Base-by-base conservation (phyloP, 257 asterid genomes). In the Osmanthus fragrans region DNA sequence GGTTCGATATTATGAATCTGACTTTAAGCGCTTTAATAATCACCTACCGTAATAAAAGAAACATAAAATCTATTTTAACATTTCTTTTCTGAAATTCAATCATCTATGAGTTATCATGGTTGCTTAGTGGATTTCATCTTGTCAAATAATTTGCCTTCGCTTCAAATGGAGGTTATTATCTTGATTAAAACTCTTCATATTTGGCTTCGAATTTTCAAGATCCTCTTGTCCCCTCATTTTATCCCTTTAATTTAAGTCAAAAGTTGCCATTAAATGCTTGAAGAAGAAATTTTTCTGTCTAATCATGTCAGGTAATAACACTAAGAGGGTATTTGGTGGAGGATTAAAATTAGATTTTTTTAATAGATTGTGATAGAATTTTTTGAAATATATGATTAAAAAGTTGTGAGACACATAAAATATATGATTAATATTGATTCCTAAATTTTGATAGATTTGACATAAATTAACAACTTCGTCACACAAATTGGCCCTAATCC, bases 61-160 rank as follows among this genome's bases (percentile, higher is more conserved):
- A 39, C 45, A 1, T 10, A 2, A 9, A 39, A 39, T 8, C 42
- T 37, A 37, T 37, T 42, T 42, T 1, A 42, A 12, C 51, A 42
- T 42, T 42, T 42, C 54, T 45, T 12, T 60, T 8, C 3, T 60
- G 68, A 60, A 11, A 60, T 69, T 74, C 79, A 70, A 72, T 79
- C 78, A 67, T 49, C 56, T 15, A 70, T 32, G 65, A 72, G 75
- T 79, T 39, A 81, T 86, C 77, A 83, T 86, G 80, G 71, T 70
- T 67, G 81, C 77, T 85, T 79, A 72, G 85, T 81, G 82, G 71
- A 82, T 74, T 68, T 81, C 63, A 76, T 82, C 82, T 80, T 83
- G 77, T 88, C 88, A 80, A 78, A 85, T 83, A 76, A 85, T 86
- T 86, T 76, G 73, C 77, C 72, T 7, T 78, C 82, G 74, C 81